Percentiles rank a stretch among this genome's conserved stretches.
phyloP scores from a whole-genome alignment of 2,329 filamentous ascomycete genomes.

The Aphanocladium album region DNA sequence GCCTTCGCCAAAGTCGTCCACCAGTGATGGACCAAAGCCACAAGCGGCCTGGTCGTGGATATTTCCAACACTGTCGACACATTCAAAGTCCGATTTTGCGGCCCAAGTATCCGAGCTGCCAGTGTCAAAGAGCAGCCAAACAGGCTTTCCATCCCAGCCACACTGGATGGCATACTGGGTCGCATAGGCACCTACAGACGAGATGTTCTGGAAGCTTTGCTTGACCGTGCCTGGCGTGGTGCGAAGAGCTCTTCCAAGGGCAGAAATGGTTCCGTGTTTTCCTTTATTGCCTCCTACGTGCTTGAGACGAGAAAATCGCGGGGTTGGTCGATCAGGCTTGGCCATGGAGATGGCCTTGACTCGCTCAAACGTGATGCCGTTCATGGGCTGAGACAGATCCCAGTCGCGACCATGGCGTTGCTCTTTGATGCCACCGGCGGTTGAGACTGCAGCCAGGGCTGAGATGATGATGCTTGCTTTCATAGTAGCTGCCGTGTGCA shows the following conservation, averaged over 20 bases:
- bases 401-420: conserved; percentile 18
- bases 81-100: conserved; percentile 35
- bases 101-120: conserved; percentile 50
- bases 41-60: conserved; percentile 29
- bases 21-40: conserved; percentile 35
- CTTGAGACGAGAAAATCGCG: conserved; percentile 30
- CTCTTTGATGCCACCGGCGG: neutral
- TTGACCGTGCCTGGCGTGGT: conserved; percentile 17
- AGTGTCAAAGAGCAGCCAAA: conserved; percentile 44
- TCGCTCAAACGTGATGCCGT: conserved; percentile 34
- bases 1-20: conserved; percentile 36
- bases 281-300: conserved; percentile 22
- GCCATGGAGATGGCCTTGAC: conserved; percentile 24
- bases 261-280: conserved; percentile 26
- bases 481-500: neutral
- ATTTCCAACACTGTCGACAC: conserved; percentile 32
- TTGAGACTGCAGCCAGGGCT: neutral
- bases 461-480: conserved; percentile 6
- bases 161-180: conserved; percentile 40
- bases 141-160: conserved; percentile 32
- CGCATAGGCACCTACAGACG: conserved; percentile 31
- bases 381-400: conserved; percentile 32
- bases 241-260: conserved; percentile 22
- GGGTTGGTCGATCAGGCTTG: conserved; percentile 24
- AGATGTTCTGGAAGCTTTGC: conserved; percentile 32